These are phyloP conservation scores for Tylopilus sp. DNA, from an alignment of 1,284 basidiomycete species.

Conservation along the genomic window DNA sequence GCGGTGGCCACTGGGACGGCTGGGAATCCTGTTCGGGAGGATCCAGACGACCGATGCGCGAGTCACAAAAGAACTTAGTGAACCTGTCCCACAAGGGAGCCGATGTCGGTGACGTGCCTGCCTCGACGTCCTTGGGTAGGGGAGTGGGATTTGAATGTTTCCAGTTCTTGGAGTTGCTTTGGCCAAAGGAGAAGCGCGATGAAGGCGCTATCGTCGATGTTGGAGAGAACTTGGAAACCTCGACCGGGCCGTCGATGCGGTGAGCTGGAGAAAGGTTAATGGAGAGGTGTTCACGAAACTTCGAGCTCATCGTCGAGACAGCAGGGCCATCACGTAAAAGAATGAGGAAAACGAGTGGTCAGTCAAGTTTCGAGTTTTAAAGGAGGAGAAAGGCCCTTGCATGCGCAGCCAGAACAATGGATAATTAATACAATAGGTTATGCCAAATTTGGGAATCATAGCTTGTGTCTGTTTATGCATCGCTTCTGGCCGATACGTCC, in stretches of 20 bases:
- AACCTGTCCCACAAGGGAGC: constrained; percentile 33
- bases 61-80: constrained; percentile 37
- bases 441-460: constrained; percentile 19
- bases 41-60: constrained; percentile 31
- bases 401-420: constrained; percentile 23
- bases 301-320: constrained; percentile 23
- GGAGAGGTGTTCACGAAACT: constrained; percentile 36
- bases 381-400: not conserved
- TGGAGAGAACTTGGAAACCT: constrained; percentile 37
- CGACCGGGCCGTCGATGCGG: constrained; percentile 9
- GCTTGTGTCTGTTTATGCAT: not conserved
- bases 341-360: constrained; percentile 10
- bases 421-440: constrained; percentile 13
- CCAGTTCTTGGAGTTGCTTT: constrained; percentile 16
- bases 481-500: no score
- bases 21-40: constrained; percentile 30
- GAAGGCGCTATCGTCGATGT: constrained; percentile 31
- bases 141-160: constrained; percentile 3
- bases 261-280: constrained; percentile 19
- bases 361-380: constrained; percentile 1
- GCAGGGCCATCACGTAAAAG: not conserved
- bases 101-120: constrained; percentile 15
- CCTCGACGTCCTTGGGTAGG: constrained; percentile 31
- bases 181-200: constrained; percentile 19
- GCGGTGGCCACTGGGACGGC: constrained; percentile 37